Base-by-base conservation (phyloP, 805 yeast species). In the Wickerhamiella kurtzmanii region DNA sequence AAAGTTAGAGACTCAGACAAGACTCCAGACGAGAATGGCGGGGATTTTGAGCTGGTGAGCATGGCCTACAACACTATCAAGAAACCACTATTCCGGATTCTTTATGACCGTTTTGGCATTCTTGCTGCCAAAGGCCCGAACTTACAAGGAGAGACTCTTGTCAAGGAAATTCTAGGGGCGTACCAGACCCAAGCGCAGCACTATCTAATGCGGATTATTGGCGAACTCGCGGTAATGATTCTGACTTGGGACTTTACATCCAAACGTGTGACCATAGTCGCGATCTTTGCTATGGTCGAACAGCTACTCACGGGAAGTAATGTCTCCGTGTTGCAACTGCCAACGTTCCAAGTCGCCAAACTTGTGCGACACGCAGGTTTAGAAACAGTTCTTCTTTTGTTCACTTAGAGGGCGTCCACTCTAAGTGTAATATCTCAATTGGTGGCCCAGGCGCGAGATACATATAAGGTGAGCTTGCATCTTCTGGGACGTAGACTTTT, bases 101-200 rank as follows among this genome's bases (percentile, higher is more conserved):
- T 79, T 2, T 89, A 88, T 60, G 96, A 88, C 64, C 75, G 79
- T 51, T 84, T 77, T 59, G 96, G 96, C 4, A 6, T 38, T 13
- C 25, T 21, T 6, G 25, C 18, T 6, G n/a, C 41, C 4, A 35
- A 4, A n/a, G 37, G 38, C 8, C 38, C 38, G 5, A 36, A 17
- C n/a, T 36, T 17, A 36, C 8, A 41, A 32, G 32, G 44, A 35
- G 3, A 3, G n/a, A 6, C 35, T 17, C n/a, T 41, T 36, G 17
- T 25, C 20, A 16, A 35, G 25, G 36, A 41, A 17, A 9, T 25
- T n/a, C 22, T 25, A 6, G 11, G 9, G 32, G 32, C 19, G 15
- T 13, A 3, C 19, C 3, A 3, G 20, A n/a, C 13, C 20, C 18
- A 13, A 13, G 3, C 11, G 9, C 13, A n/a, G 20, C n/a, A 11